A percentile compares a stretch with the other conserved stretches of the same genome.
Conservation (phyloP, 169 alveolate species). For the Plasmodium gallinaceum region DNA sequence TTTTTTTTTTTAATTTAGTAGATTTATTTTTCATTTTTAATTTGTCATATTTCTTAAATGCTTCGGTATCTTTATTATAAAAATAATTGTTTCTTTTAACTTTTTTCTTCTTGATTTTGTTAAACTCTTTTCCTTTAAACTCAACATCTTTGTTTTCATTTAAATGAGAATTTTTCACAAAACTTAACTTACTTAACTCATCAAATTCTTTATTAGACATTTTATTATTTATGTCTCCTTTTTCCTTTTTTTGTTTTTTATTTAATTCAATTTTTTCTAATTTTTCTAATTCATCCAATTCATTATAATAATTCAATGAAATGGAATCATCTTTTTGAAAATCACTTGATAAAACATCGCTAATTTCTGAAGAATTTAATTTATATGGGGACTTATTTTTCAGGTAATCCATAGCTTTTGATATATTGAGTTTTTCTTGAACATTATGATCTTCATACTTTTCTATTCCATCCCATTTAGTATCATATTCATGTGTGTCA, state of each 20-base stretch:
- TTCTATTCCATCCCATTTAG: conserved; percentile 71
- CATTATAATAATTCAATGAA: conserved; percentile 63
- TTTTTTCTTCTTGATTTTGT: conserved; percentile 1
- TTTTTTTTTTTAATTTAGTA: conserved; percentile 1
- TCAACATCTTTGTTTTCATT: conserved; percentile 16
- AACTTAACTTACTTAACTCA: conserved; percentile 39
- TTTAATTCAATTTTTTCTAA: conserved; percentile 44
- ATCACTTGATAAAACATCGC: conserved; percentile 37
- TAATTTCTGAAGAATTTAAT: conserved; percentile 70
- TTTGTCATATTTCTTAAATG: not conserved
- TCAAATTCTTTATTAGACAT: conserved; percentile 48
- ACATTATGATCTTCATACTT: conserved; percentile 74
- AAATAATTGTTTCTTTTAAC: conserved; percentile 1
- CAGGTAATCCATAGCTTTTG: conserved; percentile 75
- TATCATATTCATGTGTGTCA: conserved; percentile 70
- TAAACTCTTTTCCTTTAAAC: conserved; percentile 15
- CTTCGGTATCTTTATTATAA: not conserved
- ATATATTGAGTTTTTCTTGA: conserved; percentile 61
- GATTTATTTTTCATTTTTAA: not conserved
- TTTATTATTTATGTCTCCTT: conserved; percentile 26
- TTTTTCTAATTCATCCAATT: conserved; percentile 69
- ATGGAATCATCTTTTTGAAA: conserved; percentile 53
- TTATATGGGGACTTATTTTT: conserved; percentile 77
- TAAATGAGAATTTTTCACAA: not conserved
- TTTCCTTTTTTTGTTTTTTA: conserved; percentile 31